phyloP scores from a whole-genome alignment of 345 rosid species.

The Hirschfeldia incana region DNA sequence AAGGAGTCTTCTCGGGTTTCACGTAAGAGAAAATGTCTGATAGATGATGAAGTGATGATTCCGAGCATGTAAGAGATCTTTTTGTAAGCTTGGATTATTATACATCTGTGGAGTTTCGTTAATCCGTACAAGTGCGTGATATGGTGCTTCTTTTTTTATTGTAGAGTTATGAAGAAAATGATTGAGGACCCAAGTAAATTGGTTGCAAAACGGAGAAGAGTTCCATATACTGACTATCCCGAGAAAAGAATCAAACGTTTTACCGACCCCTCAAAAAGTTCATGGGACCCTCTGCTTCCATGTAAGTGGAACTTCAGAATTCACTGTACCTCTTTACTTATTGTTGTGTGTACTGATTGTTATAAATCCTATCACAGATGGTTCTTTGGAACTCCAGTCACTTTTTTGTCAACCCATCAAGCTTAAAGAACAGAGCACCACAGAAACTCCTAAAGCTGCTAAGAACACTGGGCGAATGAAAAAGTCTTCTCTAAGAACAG shows the following conservation, averaged over 20 bases:
- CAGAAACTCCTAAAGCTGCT: slow-evolving; percentile 17
- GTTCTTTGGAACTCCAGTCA: slow-evolving; percentile 50
- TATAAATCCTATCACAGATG: slow-evolving; percentile 46
- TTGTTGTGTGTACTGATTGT: slow-evolving; percentile 34
- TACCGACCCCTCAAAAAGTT: slow-evolving; percentile 41
- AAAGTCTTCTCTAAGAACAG: neutral
- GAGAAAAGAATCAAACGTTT: slow-evolving; percentile 48
- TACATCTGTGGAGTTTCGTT: slow-evolving; percentile 3
- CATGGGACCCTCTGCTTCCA: slow-evolving; percentile 60
- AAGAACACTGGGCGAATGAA: neutral
- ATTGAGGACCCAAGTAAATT: slow-evolving; percentile 61
- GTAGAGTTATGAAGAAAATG: slow-evolving; percentile 56
- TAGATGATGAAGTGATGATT: slow-evolving; percentile 58
- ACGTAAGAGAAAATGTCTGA: slow-evolving; percentile 61
- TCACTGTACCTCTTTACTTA: neutral
- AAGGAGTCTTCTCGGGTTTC: slow-evolving; percentile 52
- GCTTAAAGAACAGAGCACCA: slow-evolving; percentile 6
- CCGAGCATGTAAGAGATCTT: slow-evolving; percentile 61
- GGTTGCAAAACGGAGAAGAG: slow-evolving; percentile 57
- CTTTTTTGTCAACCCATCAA: slow-evolving; percentile 40
- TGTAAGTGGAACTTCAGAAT: slow-evolving; percentile 49
- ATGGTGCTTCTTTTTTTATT: slow-evolving; percentile 20
- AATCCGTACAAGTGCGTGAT: neutral
- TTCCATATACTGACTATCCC: slow-evolving; percentile 42
- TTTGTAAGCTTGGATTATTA: slow-evolving; percentile 4